Evolutionary conservation across 306 rosid species (phyloP), one percentile per base, ranked within the genome.

Genomic region (Castanopsis chinensis): DNA sequence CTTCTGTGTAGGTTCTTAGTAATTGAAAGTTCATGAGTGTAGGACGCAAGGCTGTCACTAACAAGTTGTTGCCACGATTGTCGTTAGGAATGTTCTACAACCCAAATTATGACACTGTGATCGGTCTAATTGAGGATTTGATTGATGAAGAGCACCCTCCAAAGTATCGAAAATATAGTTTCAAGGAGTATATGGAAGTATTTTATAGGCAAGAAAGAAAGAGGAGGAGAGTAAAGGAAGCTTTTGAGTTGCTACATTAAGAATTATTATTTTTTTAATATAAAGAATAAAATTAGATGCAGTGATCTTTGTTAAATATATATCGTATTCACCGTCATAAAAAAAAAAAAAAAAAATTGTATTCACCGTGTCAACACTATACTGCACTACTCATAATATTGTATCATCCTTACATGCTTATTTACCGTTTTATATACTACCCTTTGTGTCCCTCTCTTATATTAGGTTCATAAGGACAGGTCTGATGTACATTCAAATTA

Each of bases 21-120:
- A 85, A 83, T 83, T 86, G 85, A 70, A 83, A 81, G 69, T 88
- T 76, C n/a, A 86, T 76, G 53, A 88, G 88, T 19, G 85, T 85
- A 81, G 4, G 75, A 57, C n/a, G n/a, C 85, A 83, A 83, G 81
- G 86, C 82, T 4, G 87, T 83, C 2, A 83, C 87, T 55, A 88
- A 85, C 73, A 71, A 59, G 21, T 4, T 25, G 55, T 30, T 14
- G 32, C 67, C 78, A 7, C 54, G 87, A 4, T 45, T 83, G 15
- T 76, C 91, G 37, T 0, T 79, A 15, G 87, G 79, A n/a, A 78
- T 86, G 88, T 88, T 79, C 53, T 73, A 83, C 67, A 85, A 83
- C 64, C 89, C 91, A 30, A 77, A 79, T 71, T 28, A 51, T 49
- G 83, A 79, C 21, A 67, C 76, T 9, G 21, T 69, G 65, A 81